Evolutionary conservation across 306 rosid species (phyloP).

Genomic region (Corylus americana): DNA sequence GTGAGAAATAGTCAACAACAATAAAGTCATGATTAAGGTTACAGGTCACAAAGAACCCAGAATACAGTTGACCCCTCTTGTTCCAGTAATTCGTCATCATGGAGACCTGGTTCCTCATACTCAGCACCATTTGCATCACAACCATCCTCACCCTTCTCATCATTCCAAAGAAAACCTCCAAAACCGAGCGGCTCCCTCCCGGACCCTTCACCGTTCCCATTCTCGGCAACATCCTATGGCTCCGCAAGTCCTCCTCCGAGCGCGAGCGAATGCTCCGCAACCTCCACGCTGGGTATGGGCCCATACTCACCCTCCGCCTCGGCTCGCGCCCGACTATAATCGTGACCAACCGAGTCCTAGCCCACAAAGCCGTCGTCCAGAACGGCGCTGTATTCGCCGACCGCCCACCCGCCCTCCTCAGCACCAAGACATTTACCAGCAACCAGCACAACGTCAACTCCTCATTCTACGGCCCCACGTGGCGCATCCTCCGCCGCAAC

Average conservation of each 20-base stretch:
- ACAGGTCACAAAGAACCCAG: too few relatives aligned
- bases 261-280: neutral
- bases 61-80: too few relatives aligned
- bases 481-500: constrained; percentile 11
- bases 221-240: neutral
- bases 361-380: constrained; percentile 3
- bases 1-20: too few relatives aligned
- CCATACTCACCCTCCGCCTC: neutral
- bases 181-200: neutral
- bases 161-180: neutral
- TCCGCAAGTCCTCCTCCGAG: neutral
- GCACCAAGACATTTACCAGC: neutral
- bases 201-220: neutral
- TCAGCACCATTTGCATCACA: neutral
- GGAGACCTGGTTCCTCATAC: neutral
- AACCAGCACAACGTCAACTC: constrained; percentile 7
- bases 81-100: neutral
- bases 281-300: neutral
- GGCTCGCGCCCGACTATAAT: neutral
- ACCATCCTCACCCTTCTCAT: neutral
- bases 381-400: constrained; percentile 7
- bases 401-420: neutral
- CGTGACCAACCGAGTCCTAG: neutral
- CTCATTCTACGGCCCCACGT: neutral
- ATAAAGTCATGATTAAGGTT: too few relatives aligned